phyloP scores from a whole-genome alignment of 2,329 filamentous ascomycete genomes.

The Fusarium palustre region DNA sequence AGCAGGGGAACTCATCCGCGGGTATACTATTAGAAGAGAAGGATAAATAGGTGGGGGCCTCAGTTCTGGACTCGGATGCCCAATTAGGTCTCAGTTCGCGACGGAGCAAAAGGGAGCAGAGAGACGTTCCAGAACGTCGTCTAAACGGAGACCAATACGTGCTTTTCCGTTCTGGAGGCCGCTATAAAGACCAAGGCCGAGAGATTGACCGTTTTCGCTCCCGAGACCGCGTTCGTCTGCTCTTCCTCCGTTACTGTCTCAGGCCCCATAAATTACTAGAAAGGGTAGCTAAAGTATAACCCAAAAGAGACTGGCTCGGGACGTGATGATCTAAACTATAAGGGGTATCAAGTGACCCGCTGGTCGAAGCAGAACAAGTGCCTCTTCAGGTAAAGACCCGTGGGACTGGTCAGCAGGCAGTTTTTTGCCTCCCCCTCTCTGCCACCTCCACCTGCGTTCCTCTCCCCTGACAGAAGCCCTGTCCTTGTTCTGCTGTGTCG shows the following conservation, averaged over 20 bases:
- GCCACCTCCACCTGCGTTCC: constrained; percentile 44
- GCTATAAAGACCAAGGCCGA: constrained; percentile 14
- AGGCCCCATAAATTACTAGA: constrained; percentile 5
- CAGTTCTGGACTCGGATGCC: constrained; percentile 38
- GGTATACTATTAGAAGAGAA: constrained; percentile 23
- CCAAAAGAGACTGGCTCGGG: constrained; percentile 13
- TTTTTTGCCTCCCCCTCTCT: constrained; percentile 48
- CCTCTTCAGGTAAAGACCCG: constrained; percentile 43
- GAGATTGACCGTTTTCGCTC: constrained; percentile 39
- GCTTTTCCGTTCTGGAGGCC: constrained; percentile 18
- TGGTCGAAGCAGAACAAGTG: constrained; percentile 41
- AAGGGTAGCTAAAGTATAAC: constrained; percentile 20
- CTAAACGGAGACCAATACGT: constrained; percentile 28
- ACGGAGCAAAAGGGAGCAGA: constrained; percentile 34
- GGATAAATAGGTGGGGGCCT: constrained; percentile 34
- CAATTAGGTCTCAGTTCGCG: constrained; percentile 33
- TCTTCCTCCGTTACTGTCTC: constrained; percentile 29
- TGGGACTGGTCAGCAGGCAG: constrained; percentile 46
- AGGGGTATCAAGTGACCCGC: constrained; percentile 25
- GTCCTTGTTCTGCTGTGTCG: constrained; percentile 45
- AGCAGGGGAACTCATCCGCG: constrained; percentile 45
- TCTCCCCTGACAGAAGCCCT: constrained; percentile 44
- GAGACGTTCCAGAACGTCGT: constrained; percentile 43
- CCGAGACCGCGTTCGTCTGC: constrained; percentile 28
- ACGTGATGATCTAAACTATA: not conserved